phyloP scores from a whole-genome alignment of 1,284 basidiomycete species.

The Heterobasidion irregulare region DNA sequence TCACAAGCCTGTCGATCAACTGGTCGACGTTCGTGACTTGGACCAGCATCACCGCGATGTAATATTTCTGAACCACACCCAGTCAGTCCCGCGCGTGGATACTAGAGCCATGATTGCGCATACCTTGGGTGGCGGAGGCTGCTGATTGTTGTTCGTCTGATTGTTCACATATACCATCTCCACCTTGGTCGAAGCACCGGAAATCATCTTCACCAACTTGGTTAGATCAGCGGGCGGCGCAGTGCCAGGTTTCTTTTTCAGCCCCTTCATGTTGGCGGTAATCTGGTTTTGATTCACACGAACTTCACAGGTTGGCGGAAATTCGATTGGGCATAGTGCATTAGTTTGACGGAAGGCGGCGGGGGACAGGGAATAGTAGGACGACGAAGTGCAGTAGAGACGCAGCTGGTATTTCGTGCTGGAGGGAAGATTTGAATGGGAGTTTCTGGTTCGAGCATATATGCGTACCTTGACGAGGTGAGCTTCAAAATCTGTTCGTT shows the following conservation, averaged over 20 bases:
- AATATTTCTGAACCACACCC: conserved; percentile 62
- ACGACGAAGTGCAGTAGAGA: conserved; percentile 87
- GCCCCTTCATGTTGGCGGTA: conserved; percentile 77
- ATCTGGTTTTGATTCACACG: conserved; percentile 70
- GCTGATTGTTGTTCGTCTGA: conserved; percentile 32
- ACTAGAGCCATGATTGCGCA: not conserved
- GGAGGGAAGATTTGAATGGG: not conserved
- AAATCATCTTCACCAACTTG: conserved; percentile 42
- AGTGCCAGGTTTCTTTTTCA: conserved; percentile 96
- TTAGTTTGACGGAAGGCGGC: conserved; percentile 42
- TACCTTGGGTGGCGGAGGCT: conserved; percentile 65
- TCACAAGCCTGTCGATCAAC: conserved; percentile 60
- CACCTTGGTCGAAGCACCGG: conserved; percentile 52
- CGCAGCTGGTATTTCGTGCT: conserved; percentile 77
- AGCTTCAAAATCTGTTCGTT: conserved; percentile 59
- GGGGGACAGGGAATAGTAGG: conserved; percentile 55
- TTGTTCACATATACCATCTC: conserved; percentile 91
- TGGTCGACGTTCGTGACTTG: conserved; percentile 61
- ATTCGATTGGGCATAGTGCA: conserved; percentile 74
- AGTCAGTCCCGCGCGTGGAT: not conserved
- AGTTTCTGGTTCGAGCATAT: not conserved
- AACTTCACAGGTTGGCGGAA: conserved; percentile 87
- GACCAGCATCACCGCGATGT: conserved; percentile 76
- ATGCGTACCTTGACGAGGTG: conserved; percentile 37
- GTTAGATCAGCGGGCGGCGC: conserved; percentile 85